Percentiles rank a stretch among this genome's conserved stretches.
These are phyloP conservation scores for Podochytrium sp. DNA, from an alignment of 192 early-diverging fungal species.

Conservation along the genomic window DNA sequence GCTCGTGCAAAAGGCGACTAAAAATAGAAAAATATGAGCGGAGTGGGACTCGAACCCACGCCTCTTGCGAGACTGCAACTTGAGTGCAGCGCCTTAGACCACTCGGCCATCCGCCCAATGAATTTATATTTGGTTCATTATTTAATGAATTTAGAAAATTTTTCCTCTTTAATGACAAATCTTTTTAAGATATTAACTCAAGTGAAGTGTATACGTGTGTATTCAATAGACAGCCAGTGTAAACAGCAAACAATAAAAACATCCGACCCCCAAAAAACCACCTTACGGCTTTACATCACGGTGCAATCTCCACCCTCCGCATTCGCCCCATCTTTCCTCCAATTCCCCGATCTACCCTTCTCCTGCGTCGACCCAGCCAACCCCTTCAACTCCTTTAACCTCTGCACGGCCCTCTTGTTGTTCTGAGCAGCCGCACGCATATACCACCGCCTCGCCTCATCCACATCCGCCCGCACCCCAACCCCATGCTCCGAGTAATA, in stretches of 20 bases:
- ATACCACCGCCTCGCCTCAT: conserved; percentile 92
- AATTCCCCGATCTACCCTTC: conserved; percentile 30
- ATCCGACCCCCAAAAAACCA: neutral
- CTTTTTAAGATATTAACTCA: no score
- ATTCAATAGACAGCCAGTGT: no score
- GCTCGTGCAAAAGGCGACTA: no score
- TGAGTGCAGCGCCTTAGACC: no score
- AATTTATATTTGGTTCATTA: no score
- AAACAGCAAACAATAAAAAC: neutral
- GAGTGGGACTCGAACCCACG: no score
- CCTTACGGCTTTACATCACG: conserved; percentile 31
- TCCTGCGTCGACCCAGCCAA: conserved; percentile 16
- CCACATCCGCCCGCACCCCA: conserved; percentile 74
- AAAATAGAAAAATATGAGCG: no score
- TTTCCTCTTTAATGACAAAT: no score
- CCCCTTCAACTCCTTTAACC: conserved; percentile 82
- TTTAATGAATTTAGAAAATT: no score
- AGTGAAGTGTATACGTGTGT: no score
- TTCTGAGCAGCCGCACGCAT: conserved; percentile 80
- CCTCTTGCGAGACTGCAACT: no score
- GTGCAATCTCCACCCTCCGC: conserved; percentile 31
- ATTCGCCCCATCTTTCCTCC: conserved; percentile 26
- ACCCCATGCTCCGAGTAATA: conserved; percentile 94
- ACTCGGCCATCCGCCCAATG: no score
- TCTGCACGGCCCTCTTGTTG: conserved; percentile 79